phyloP scores from a whole-genome alignment of 306 rosid species.

The Vigna hirtella region DNA sequence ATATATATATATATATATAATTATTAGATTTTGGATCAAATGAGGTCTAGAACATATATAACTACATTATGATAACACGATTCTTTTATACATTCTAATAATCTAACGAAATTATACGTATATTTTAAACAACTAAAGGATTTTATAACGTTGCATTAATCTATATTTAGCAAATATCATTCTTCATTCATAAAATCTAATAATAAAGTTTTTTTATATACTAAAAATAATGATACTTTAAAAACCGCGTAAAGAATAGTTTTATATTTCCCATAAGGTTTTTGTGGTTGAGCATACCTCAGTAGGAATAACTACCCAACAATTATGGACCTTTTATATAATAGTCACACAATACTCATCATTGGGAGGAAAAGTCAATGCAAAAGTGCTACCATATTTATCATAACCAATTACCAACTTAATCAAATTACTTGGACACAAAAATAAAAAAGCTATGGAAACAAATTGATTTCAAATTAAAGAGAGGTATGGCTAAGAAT shows the following conservation, averaged over 20 bases:
- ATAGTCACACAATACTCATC: slow-evolving; percentile 42
- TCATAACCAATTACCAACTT: slow-evolving; percentile 44
- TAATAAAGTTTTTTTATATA: too few relatives aligned
- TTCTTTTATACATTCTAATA: too few relatives aligned
- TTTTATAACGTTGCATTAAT: too few relatives aligned
- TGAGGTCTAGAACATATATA: too few relatives aligned
- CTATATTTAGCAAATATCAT: too few relatives aligned
- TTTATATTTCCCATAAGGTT: background rate
- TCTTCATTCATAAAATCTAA: too few relatives aligned
- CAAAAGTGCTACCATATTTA: slow-evolving; percentile 41
- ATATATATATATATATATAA: too few relatives aligned
- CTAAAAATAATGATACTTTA: too few relatives aligned
- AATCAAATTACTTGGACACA: background rate
- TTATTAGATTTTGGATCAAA: too few relatives aligned
- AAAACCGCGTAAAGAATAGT: too few relatives aligned
- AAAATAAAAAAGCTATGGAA: slow-evolving; percentile 6
- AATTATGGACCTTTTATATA: slow-evolving; percentile 38
- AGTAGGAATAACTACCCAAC: slow-evolving; percentile 44
- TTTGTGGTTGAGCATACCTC: slow-evolving; percentile 36
- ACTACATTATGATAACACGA: too few relatives aligned
- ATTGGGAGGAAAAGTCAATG: slow-evolving; percentile 46
- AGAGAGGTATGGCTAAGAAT: slow-evolving; percentile 33
- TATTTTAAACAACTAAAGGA: background rate
- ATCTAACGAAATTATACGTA: too few relatives aligned
- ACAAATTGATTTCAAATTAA: slow-evolving; percentile 47